Evolutionary conservation across 192 early-diverging fungal genomes (phyloP), one percentile per base, ranked within the genome.

Genomic region (Coemansia sp.): DNA sequence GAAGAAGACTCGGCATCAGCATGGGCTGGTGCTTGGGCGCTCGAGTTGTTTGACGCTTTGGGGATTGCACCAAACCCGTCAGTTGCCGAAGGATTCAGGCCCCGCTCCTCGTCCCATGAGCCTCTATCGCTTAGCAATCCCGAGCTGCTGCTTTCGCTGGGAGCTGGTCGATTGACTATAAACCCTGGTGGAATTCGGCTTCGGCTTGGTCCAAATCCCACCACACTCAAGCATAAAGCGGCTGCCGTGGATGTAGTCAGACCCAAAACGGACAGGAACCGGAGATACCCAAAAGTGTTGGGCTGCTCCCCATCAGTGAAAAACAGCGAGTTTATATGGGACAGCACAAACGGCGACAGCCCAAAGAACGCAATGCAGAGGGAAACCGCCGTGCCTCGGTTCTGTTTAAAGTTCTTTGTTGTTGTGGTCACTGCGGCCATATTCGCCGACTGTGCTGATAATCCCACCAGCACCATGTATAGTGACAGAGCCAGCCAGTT

Each of bases 351-450:
- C 4, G 86, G 83, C 11, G 86, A 85, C 14, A 87, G 69, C 14
- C 84, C 86, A 67, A 85, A 87, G 46, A 76, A 72, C 2, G 81
- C 84, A 58, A 84, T 68, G 34, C 84, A 82, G 5, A 82, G 45
- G n/a, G 80, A 80, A 45, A 87, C 76, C 10, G 84, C 85, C 11
- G 79, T 51, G 10, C 85, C 84, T 11, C 80, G 62, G 43, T 77
- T 76, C 53, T 64, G 57, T 59, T 76, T 79, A 57, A 85, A 83
- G 60, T 85, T 85, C 53, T 82, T 72, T 5, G 70, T 79, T 6
- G 83, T 85, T 23, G 82, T 82, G n/a, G 80, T 79, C 53, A 85
- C 79, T 0, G 84, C 69, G 2, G 82, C 80, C 82, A 85, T 85
- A 43, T 82, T 82, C 2, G 81, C 82, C 21, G 79, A 68, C 51